Evolutionary conservation across 148 eudicot genomes (phyloP).

Genomic region (Chenopodium quinoa): DNA sequence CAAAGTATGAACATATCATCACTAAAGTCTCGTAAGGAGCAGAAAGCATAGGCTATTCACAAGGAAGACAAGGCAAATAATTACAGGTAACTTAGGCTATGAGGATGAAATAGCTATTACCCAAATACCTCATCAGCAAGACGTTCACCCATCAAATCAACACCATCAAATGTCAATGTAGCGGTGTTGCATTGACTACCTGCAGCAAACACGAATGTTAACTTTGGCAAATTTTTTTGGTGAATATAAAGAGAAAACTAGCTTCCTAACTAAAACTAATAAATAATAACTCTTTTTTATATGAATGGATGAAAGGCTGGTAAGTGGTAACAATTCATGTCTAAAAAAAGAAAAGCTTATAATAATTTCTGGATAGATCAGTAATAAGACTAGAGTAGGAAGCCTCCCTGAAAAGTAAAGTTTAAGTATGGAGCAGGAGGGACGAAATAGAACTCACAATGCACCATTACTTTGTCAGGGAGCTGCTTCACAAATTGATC

Average conservation of each 20-base stretch:
- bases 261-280: not conserved
- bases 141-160: constrained; percentile 89
- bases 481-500: constrained; percentile 75
- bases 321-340: not conserved
- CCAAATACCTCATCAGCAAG: constrained; percentile 84
- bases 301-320: not conserved
- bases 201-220: constrained; percentile 23
- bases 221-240: not conserved
- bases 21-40: constrained; percentile 28
- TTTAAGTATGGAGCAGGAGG: not conserved
- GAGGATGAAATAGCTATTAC: constrained; percentile 28
- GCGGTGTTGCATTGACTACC: constrained; percentile 79
- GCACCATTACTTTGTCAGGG: constrained; percentile 77
- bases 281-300: too few species aligned
- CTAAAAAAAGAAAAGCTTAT: too few species aligned
- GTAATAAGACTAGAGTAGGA: not conserved
- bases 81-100: constrained; percentile 5
- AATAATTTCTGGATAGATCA: not conserved
- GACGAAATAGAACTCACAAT: constrained; percentile 46
- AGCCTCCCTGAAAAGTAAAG: too few species aligned
- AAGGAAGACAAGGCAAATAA: not conserved
- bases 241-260: not conserved
- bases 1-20: constrained; percentile 16
- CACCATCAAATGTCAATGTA: constrained; percentile 88
- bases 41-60: constrained; percentile 17